Base-by-base conservation (phyloP, 2,329 filamentous ascomycete species). In the Alternaria gaisen region DNA sequence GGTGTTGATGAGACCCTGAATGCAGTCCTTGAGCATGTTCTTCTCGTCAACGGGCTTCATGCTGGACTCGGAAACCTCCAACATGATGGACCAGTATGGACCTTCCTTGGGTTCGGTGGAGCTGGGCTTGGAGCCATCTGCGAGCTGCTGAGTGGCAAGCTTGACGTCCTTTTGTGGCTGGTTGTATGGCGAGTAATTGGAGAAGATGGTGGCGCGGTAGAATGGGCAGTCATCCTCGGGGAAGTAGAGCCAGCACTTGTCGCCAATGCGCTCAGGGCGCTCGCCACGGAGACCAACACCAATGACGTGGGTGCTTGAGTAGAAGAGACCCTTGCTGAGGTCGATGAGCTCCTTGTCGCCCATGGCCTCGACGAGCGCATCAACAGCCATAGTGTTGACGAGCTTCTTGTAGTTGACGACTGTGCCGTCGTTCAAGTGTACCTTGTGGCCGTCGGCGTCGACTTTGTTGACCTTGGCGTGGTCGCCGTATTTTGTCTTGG, bases 241-340 rank as follows among this genome's bases (percentile, higher is more conserved):
- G 89, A 98, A 99, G 88, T 99, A 99, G 69, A 99, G 86, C 94
- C 95, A 99, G 89, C 95, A 99, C 88, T 98, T 99, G 85, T 99
- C 95, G 69, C 95, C 95, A 72, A 99, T 99, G 78, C 93, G 91
- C 81, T 97, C 93, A 40, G 95, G 95, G 70, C 95, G 92, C 75
- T 86, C 87, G 69, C 95, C 95, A 77, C 95, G 93, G 76, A 99
- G 86, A 83, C 95, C 95, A 66, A 99, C 92, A 81, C 95, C 95
- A 72, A 99, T 91, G 75, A 99, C 94, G 83, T 99, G 95, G 58
- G 95, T 99, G 72, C 91, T 94, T 54, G 94, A 97, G 87, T 96
- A 99, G 88, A 90, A 98, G 58, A 99, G 90, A 64, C 90, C 91
- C 87, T 97, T 97, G 85, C 90, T 92, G 71, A 97, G 86, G 67